A percentile compares a stretch with the other conserved stretches of the same genome.
phyloP scores from a whole-genome alignment of 345 rosid genomes.

The Zanthoxylum bungeanum region DNA sequence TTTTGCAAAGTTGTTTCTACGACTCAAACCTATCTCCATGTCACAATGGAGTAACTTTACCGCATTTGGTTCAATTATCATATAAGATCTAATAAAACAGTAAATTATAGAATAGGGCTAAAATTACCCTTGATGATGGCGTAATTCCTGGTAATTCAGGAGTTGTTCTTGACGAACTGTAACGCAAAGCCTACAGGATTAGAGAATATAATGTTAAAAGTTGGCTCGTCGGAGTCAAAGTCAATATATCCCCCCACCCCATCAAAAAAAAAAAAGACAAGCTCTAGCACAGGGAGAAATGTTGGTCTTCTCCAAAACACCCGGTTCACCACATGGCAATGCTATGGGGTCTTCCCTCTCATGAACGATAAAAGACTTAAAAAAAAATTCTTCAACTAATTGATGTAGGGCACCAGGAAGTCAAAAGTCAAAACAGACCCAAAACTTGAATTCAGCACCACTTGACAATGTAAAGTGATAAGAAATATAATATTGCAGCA shows the following conservation, averaged over 20 bases:
- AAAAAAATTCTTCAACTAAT: too few relatives aligned
- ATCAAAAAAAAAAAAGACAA: too few relatives aligned
- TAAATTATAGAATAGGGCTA: neutral
- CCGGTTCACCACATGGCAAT: neutral
- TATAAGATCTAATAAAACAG: neutral
- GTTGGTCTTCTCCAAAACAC: neutral
- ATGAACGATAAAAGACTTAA: too few relatives aligned
- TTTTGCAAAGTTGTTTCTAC: too few relatives aligned
- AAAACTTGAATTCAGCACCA: neutral
- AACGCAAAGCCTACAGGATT: constrained; percentile 36
- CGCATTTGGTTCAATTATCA: neutral
- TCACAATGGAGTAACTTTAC: too few relatives aligned
- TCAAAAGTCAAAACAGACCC: neutral
- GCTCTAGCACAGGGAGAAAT: neutral
- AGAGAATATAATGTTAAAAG: neutral
- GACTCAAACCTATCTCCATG: too few relatives aligned
- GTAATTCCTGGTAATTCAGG: constrained; percentile 35
- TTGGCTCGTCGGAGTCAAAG: neutral
- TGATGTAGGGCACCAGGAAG: neutral
- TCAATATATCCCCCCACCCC: neutral
- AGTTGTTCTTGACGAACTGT: constrained; percentile 27
- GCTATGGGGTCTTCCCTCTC: neutral
- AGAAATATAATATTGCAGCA: neutral
- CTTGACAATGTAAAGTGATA: too few relatives aligned
- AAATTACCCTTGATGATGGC: constrained; percentile 45